phyloP scores from a whole-genome alignment of 2,329 filamentous ascomycete genomes.

The Aaosphaeria pasadenensis region DNA sequence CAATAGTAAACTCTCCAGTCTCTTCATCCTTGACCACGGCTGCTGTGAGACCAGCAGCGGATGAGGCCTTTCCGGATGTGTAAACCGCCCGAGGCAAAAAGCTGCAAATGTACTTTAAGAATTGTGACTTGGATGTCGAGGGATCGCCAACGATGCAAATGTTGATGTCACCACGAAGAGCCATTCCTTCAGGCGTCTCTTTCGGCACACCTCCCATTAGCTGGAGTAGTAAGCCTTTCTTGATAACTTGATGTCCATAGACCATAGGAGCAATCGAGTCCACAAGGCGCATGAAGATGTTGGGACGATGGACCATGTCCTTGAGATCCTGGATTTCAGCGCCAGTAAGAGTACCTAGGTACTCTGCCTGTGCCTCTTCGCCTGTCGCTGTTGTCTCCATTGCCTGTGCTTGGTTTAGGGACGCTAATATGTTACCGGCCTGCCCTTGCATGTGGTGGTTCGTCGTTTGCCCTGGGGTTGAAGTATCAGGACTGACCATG shows the following conservation, averaged over 20 bases:
- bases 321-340: constrained; percentile 89
- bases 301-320: constrained; percentile 89
- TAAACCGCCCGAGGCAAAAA: constrained; percentile 97
- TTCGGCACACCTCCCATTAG: constrained; percentile 96
- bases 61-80: constrained; percentile 96
- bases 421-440: constrained; percentile 79
- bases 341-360: constrained; percentile 79
- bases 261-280: constrained; percentile 96
- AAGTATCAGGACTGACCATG: constrained; percentile 89
- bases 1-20: constrained; percentile 97
- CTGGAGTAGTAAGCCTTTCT: constrained; percentile 92
- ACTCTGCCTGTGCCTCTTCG: constrained; percentile 84
- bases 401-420: constrained; percentile 70
- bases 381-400: constrained; percentile 65
- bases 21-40: constrained; percentile 98
- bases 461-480: constrained; percentile 71
- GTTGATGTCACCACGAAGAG: constrained; percentile 94
- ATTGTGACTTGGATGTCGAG: constrained; percentile 95
- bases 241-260: constrained; percentile 95
- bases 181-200: constrained; percentile 88
- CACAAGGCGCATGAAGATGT: constrained; percentile 90
- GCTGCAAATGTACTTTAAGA: constrained; percentile 95
- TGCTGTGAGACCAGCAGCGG: constrained; percentile 93
- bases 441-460: constrained; percentile 68
- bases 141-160: constrained; percentile 98